phyloP scores from a whole-genome alignment of 768 basidiomycete species.

The Lentinula sp. region DNA sequence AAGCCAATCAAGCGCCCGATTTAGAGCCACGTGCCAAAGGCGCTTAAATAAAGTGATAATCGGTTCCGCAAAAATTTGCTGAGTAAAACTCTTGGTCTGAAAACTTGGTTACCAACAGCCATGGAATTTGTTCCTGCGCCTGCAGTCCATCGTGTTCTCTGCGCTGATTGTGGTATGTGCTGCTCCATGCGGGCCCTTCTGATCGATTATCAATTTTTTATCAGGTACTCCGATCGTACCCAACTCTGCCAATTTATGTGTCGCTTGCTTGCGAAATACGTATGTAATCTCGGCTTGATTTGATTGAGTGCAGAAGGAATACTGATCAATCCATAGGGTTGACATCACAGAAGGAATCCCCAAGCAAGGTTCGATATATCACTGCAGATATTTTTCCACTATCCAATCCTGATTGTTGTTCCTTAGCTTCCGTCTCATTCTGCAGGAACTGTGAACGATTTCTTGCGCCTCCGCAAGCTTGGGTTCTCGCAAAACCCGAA shows the following conservation, averaged over 20 bases:
- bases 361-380: slow-evolving; percentile 60
- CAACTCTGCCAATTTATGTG: slow-evolving; percentile 90
- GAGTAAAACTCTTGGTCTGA: background rate
- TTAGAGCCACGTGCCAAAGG: background rate
- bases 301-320: background rate
- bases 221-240: slow-evolving; percentile 82
- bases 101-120: background rate
- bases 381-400: background rate
- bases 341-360: slow-evolving; percentile 99
- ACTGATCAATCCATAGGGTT: slow-evolving; percentile 42
- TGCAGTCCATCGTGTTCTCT: slow-evolving; percentile 76
- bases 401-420: background rate
- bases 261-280: slow-evolving; percentile 85
- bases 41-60: background rate
- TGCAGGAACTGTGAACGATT: slow-evolving; percentile 97
- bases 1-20: background rate
- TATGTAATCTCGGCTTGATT: slow-evolving; percentile 25
- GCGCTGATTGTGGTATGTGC: slow-evolving; percentile 78
- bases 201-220: slow-evolving; percentile 2
- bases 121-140: slow-evolving; percentile 82
- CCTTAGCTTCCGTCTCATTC: slow-evolving; percentile 78
- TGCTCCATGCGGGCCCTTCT: background rate
- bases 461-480: slow-evolving; percentile 81
- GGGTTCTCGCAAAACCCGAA: slow-evolving; percentile 84
- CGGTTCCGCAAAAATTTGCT: background rate